Evolutionary conservation across 208 protist species (phyloP), one percentile per base, ranked within the genome.

Genomic region (Acanthamoeba sp.): DNA sequence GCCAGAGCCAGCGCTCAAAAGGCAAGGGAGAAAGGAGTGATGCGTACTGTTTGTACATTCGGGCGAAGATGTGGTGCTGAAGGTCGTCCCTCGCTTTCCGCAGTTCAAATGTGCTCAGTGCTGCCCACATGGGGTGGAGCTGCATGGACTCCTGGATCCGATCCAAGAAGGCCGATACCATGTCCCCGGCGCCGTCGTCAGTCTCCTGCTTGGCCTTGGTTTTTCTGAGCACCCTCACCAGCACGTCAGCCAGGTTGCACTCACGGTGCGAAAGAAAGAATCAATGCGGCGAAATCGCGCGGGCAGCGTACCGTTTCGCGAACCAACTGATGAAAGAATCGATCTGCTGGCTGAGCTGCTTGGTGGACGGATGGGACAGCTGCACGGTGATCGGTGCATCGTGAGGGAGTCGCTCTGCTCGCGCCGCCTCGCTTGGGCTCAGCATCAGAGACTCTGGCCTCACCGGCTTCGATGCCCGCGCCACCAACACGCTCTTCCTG

Each of bases 281-380:
- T 59, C 12, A 20, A 48, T 12, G n/a, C 20, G 78, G 6, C 20
- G 78, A 27, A 62, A 1, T 92, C 0, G 14, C 18, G 42, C 4
- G 9, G 29, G 14, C 16, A 24, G 14, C 34, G 29, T 78, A 62
- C 50, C 64, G 38, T n/a, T 93, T 93, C 3, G 76, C 3, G 32
- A 93, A 93, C 88, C 88, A 93, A n/a, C n/a, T 42, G 18, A 73
- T 80, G 32, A 93, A 93, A n/a, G 40, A 64, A 18, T 71, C 88
- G 40, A 73, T 50, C 24, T 55, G 62, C 40, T 71, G 55, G 45
- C 64, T 71, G 27, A 93, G 27, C 42, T 93, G 55, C 50, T 57
- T 93, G 22, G 88, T n/a, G n/a, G 88, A 93, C 29, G 59, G 64
- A 34, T 93, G 88, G 16, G 64, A 36, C n/a, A 93, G 55, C 88